phyloP scores from a whole-genome alignment of 1,284 basidiomycete genomes.

The Sporisorium exsertum region DNA sequence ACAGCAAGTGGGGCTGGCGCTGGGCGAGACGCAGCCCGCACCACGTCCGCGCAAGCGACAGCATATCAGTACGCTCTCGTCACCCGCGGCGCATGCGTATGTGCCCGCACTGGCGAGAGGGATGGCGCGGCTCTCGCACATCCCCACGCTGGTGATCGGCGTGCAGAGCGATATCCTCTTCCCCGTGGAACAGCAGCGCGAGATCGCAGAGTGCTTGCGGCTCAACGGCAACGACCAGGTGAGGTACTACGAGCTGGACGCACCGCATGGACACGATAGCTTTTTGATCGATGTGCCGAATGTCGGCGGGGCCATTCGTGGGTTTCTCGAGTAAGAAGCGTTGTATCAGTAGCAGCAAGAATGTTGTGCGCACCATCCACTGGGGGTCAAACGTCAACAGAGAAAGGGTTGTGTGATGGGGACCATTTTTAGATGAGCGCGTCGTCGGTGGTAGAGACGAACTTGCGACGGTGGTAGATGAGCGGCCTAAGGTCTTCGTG shows the following conservation, averaged over 20 bases:
- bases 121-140: slow-evolving; percentile 79
- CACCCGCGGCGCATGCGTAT: slow-evolving; percentile 74
- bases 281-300: slow-evolving; percentile 87
- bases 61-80: slow-evolving; percentile 74
- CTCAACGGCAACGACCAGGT: slow-evolving; percentile 83
- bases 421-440: not conserved
- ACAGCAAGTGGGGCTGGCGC: slow-evolving; percentile 1
- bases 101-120: slow-evolving; percentile 86
- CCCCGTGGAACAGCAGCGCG: slow-evolving; percentile 95
- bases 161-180: slow-evolving; percentile 98
- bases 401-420: too few species aligned
- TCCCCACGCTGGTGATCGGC: slow-evolving; percentile 87
- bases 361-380: too few species aligned
- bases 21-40: slow-evolving; percentile 24
- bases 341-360: too few species aligned
- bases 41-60: slow-evolving; percentile 69
- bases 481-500: slow-evolving; percentile 6
- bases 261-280: slow-evolving; percentile 94
- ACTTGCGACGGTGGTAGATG: slow-evolving; percentile 33
- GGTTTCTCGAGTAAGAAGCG: slow-evolving; percentile 73
- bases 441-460: slow-evolving; percentile 15
- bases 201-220: slow-evolving; percentile 90
- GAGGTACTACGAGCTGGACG: slow-evolving; percentile 95
- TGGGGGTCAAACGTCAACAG: too few species aligned
- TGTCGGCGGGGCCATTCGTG: slow-evolving; percentile 82